Evolutionary conservation across 495 filamentous ascomycete species (phyloP).

Genomic region (Trichoderma reesei): DNA sequence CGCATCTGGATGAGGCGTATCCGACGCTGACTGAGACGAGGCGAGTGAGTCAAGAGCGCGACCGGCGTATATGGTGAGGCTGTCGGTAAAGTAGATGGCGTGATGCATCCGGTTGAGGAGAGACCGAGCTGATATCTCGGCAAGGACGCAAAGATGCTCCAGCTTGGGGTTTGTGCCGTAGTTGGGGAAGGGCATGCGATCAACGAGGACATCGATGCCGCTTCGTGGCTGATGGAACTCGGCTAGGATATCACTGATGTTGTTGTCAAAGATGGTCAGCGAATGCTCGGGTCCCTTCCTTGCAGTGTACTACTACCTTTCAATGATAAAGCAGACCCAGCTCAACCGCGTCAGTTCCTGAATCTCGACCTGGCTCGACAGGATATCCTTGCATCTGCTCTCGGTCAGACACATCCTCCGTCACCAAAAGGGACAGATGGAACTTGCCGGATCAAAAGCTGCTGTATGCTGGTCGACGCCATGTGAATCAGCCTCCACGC

Average conservation of each 20-base stretch:
- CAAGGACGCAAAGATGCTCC: slow-evolving; percentile 2
- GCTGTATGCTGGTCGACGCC: slow-evolving; percentile 4
- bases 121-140: slow-evolving; percentile 1
- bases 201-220: background rate
- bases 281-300: background rate
- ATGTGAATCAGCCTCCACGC: slow-evolving; percentile 5
- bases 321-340: slow-evolving; percentile 2
- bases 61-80: slow-evolving; percentile 1
- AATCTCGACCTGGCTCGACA: background rate
- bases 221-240: slow-evolving; percentile 2
- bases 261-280: background rate
- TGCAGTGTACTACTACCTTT: background rate
- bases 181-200: slow-evolving; percentile 5
- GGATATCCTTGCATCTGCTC: background rate
- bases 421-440: background rate
- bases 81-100: background rate
- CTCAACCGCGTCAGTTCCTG: slow-evolving; percentile 2
- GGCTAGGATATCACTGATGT: background rate
- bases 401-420: background rate
- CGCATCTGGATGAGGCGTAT: background rate
- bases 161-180: background rate
- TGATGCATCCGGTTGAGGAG: slow-evolving; percentile 2
- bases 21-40: background rate
- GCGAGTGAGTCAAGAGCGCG: background rate
- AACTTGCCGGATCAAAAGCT: slow-evolving; percentile 2